A percentile compares a stretch with the other conserved stretches of the same genome.
Evolutionary conservation across 179 eudicot species (phyloP).

Genomic region (Spergularia azorica): DNA sequence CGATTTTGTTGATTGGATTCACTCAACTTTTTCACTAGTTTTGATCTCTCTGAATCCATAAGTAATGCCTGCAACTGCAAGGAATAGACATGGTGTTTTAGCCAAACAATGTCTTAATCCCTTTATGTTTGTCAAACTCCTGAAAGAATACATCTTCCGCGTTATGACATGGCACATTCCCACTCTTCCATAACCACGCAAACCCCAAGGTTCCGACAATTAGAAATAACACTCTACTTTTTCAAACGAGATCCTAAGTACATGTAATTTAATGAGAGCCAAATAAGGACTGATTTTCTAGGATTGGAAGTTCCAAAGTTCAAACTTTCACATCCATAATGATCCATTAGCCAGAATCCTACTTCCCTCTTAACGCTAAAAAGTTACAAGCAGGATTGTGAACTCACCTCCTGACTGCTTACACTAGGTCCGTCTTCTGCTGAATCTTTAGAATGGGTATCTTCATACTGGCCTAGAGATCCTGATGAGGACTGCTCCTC

Average conservation of each 20-base stretch:
- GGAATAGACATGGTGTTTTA: background rate
- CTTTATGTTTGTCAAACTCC: background rate
- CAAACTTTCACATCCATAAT: background rate
- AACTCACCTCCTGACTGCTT: slow-evolving; percentile 56
- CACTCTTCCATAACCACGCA: background rate
- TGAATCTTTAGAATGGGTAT: slow-evolving; percentile 25
- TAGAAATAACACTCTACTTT: background rate
- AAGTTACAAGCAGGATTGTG: background rate
- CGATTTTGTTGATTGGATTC: slow-evolving; percentile 98
- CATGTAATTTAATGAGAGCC: background rate
- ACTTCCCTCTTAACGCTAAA: background rate
- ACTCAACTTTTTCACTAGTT: slow-evolving; percentile 80
- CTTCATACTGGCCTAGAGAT: slow-evolving; percentile 39
- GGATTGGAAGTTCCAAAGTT: background rate
- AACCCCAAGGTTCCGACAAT: background rate
- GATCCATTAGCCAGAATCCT: background rate
- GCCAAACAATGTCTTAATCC: background rate
- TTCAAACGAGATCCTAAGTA: background rate
- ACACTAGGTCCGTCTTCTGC: slow-evolving; percentile 41
- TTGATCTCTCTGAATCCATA: slow-evolving; percentile 76
- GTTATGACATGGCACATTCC: background rate
- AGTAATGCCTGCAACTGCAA: slow-evolving; percentile 70
- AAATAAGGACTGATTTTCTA: background rate
- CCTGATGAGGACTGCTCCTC: slow-evolving; percentile 50
- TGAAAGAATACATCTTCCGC: background rate